Evolutionary conservation across 2,329 filamentous ascomycete genomes (phyloP).

Genomic region (Ophiosphaerella narmari): DNA sequence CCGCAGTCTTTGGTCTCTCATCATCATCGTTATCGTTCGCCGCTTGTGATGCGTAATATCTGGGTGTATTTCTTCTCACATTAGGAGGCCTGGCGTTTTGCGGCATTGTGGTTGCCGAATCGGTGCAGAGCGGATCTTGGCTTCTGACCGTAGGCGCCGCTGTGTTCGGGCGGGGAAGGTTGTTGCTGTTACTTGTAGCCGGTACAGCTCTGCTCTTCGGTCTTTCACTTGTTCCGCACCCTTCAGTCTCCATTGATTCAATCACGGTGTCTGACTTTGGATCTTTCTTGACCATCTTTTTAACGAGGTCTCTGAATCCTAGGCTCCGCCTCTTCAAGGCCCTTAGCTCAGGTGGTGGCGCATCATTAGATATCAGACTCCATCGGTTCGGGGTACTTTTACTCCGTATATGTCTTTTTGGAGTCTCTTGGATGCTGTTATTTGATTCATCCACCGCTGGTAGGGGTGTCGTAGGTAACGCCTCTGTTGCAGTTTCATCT

Average conservation of each 20-base stretch:
- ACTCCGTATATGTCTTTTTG: slow-evolving; percentile 16
- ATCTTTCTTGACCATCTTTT: slow-evolving; percentile 33
- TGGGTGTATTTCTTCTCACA: background rate
- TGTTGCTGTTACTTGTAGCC: slow-evolving; percentile 8
- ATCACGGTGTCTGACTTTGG: slow-evolving; percentile 6
- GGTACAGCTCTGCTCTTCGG: slow-evolving; percentile 1
- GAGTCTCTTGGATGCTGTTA: slow-evolving; percentile 24
- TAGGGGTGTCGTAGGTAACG: slow-evolving; percentile 7
- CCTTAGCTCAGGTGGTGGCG: slow-evolving; percentile 26
- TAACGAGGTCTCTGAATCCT: slow-evolving; percentile 33
- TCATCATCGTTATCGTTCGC: slow-evolving; percentile 4
- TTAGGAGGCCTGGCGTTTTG: background rate
- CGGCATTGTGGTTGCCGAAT: background rate
- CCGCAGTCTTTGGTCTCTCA: slow-evolving; percentile 10
- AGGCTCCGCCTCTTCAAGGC: slow-evolving; percentile 24
- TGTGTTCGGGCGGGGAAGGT: background rate
- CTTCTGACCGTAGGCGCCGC: background rate
- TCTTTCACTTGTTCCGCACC: background rate
- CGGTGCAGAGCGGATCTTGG: background rate
- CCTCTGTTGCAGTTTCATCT: slow-evolving; percentile 16
- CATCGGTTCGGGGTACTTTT: slow-evolving; percentile 20
- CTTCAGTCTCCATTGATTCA: slow-evolving; percentile 6
- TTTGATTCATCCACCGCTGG: slow-evolving; percentile 7
- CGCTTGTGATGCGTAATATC: slow-evolving; percentile 21
- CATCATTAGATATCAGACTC: slow-evolving; percentile 26